A percentile compares a stretch with the other conserved stretches of the same genome.
phyloP scores from a whole-genome alignment of 345 rosid genomes.

The Nasturtium officinale region DNA sequence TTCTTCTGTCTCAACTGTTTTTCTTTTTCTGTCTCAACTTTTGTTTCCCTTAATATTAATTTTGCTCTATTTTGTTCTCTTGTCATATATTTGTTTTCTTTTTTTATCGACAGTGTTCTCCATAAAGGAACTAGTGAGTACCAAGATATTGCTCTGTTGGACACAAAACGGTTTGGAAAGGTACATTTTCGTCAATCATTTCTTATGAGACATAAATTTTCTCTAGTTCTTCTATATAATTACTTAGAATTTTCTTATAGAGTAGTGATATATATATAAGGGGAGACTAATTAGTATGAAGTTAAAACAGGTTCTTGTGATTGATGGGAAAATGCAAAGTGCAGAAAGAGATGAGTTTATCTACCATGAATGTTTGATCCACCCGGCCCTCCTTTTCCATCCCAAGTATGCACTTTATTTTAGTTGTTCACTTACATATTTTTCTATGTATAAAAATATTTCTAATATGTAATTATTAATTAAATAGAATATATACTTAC shows the following conservation, averaged over 20 bases:
- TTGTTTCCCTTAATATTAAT: background rate
- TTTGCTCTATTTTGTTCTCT: background rate
- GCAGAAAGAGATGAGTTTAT: conserved; percentile 94
- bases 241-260: background rate
- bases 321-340: conserved; percentile 98
- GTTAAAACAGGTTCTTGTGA: conserved; percentile 66
- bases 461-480: background rate
- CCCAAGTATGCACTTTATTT: conserved; percentile 51
- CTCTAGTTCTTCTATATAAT: background rate
- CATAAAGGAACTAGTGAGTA: conserved; percentile 71
- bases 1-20: background rate
- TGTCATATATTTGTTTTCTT: background rate
- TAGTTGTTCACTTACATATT: background rate
- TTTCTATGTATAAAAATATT: background rate
- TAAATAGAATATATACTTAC: background rate
- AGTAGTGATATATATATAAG: background rate
- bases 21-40: background rate
- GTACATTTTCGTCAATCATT: conserved; percentile 33
- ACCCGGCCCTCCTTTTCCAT: conserved; percentile 79
- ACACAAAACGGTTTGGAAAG: conserved; percentile 92
- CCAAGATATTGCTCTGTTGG: conserved; percentile 85
- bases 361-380: conserved; percentile 91
- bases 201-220: background rate
- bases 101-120: conserved; percentile 57
- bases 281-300: conserved; percentile 13